These are phyloP conservation scores for Neopestalotiopsis sp. DNA, from an alignment of 2,329 filamentous ascomycete species.

Conservation along the genomic window DNA sequence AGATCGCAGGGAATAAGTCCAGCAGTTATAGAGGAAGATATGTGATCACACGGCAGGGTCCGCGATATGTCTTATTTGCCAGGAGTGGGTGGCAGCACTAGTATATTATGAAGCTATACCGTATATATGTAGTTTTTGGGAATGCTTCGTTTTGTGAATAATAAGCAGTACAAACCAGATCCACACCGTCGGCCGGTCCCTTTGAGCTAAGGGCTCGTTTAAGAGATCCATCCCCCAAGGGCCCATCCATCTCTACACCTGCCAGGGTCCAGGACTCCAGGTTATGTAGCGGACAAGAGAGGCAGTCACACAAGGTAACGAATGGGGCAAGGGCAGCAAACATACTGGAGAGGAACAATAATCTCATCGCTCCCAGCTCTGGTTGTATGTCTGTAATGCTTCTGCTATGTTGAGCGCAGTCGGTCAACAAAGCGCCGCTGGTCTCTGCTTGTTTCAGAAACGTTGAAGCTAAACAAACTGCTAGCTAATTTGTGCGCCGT, in stretches of 20 bases:
- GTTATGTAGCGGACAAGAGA: not conserved
- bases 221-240: not conserved
- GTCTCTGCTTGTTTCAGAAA: slow-evolving; percentile 9
- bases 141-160: slow-evolving; percentile 3
- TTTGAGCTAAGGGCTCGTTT: not conserved
- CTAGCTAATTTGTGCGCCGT: not conserved
- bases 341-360: too few species aligned
- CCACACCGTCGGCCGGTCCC: not conserved
- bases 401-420: not conserved
- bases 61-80: slow-evolving; percentile 9
- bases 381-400: not conserved
- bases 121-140: not conserved
- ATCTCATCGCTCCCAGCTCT: not conserved
- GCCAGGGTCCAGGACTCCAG: not conserved
- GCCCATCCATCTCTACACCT: not conserved
- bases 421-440: slow-evolving; percentile 11
- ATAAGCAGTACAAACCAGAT: too few species aligned
- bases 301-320: not conserved
- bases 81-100: not conserved
- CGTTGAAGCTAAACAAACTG: slow-evolving; percentile 1
- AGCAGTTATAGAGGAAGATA: slow-evolving; percentile 7
- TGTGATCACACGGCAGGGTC: slow-evolving; percentile 9
- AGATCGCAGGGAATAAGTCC: slow-evolving; percentile 9
- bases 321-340: not conserved
- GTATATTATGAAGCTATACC: slow-evolving; percentile 2